A percentile compares a stretch with the other conserved stretches of the same genome.
Conservation (phyloP, 2,329 filamentous ascomycete species). For the Cladophialophora immunda region DNA sequence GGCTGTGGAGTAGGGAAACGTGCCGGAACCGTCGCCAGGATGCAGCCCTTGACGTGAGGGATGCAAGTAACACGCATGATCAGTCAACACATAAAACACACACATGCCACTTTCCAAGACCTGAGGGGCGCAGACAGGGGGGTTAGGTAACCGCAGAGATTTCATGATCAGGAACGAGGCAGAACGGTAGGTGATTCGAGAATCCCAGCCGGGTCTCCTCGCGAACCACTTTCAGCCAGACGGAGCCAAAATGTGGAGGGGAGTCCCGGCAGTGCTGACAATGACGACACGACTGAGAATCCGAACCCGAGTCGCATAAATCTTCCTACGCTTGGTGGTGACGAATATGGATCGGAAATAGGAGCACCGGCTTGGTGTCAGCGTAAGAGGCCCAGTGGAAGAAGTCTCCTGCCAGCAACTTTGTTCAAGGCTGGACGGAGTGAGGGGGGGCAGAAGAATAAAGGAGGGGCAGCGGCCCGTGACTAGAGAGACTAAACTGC, state of each 20-base stretch:
- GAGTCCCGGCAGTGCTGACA: constrained; percentile 20
- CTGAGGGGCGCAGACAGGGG: constrained; percentile 7
- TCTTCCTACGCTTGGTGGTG: constrained; percentile 1
- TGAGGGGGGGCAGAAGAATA: background rate
- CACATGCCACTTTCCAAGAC: constrained; percentile 20
- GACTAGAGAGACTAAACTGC: background rate
- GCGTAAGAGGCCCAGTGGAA: background rate
- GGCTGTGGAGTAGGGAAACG: constrained; percentile 18
- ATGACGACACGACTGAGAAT: constrained; percentile 27
- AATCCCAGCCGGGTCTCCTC: background rate
- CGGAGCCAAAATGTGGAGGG: constrained; percentile 10
- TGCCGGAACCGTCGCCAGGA: constrained; percentile 2
- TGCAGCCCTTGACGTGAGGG: constrained; percentile 17
- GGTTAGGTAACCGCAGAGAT: constrained; percentile 17
- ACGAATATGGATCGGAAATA: constrained; percentile 16
- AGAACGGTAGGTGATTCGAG: constrained; percentile 20
- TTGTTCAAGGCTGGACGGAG: constrained; percentile 1
- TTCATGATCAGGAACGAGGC: constrained; percentile 31
- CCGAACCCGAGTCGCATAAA: constrained; percentile 11
- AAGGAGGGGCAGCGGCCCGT: constrained; percentile 16
- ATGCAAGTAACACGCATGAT: constrained; percentile 30
- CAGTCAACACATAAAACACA: constrained; percentile 33
- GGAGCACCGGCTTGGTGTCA: background rate
- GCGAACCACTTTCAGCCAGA: constrained; percentile 5
- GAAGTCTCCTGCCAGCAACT: background rate